Base-by-base conservation (phyloP, 208 protist genomes). In the Crithidia thermophila region DNA sequence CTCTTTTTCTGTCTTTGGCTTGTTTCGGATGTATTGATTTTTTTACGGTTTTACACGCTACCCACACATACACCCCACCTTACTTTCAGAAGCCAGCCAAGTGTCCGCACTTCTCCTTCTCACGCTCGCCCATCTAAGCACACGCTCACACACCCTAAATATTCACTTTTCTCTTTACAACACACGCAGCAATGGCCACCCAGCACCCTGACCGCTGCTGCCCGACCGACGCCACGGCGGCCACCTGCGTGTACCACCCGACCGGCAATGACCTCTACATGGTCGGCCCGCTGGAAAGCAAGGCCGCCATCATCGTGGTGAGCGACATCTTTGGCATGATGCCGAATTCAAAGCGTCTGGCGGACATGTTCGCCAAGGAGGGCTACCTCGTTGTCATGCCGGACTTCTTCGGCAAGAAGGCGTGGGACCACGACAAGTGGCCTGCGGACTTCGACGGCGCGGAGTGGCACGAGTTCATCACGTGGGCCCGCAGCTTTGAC, bases 261-360 rank as follows among this genome's bases (percentile, higher is more conserved):
- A 55, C 27, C 3, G 82, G 77, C 14, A 57, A 70, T n/a, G 53
- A 67, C 23, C 64, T 77, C 53, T 88, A 88, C 76, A 56, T 88
- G 25, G 61, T 62, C 7, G 82, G 79, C 7, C 72, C 79, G 2
- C 14, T 62, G 49, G 43, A 74, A 42, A 67, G 67, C 66, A 84
- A 79, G 55, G 65, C 50, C 4, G 85, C 72, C 36, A 58, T 91
- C 18, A 39, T 91, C 14, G 11, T 91, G 25, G 67, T 81, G 16
- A 34, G 66, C 51, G 85, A 91, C 57, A 82, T 91, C 42, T 91
- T 88, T 40, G 82, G 85, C 31, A 72, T 80, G 25, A 51, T 77
- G 23, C 51, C 69, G 46, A 82, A 81, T 66, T 71, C 79, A 16
- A 83, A 82, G 60, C 76, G 74, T 40, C 64, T 82, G 43, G 63